These are phyloP conservation scores for Chrysopogon serrulatus DNA, from an alignment of 176 grass and related monocot species.

Conservation along the genomic window DNA sequence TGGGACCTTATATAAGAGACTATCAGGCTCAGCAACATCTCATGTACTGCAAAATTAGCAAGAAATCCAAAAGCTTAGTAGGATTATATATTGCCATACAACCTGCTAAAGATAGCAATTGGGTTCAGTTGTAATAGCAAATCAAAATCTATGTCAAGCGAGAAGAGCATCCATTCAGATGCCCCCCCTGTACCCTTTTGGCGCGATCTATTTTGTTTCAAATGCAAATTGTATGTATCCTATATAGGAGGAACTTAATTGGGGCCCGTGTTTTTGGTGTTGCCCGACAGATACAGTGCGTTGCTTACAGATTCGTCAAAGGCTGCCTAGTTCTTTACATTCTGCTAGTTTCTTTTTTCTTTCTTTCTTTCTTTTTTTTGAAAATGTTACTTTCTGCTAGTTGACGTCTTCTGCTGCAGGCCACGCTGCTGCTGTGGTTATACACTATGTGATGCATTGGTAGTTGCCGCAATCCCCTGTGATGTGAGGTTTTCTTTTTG, in stretches of 20 bases:
- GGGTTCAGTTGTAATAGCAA: conserved; percentile 29
- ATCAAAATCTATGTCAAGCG: conserved; percentile 3
- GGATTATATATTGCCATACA: conserved; percentile 29
- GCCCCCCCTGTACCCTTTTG: background rate
- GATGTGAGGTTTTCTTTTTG: too few relatives aligned
- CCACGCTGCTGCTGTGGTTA: too few relatives aligned
- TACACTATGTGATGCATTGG: too few relatives aligned
- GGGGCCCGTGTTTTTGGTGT: conserved; percentile 6
- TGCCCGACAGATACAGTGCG: background rate
- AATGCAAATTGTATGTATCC: conserved; percentile 4
- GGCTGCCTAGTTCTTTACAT: background rate
- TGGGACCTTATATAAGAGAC: conserved; percentile 2
- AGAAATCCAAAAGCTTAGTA: conserved; percentile 36
- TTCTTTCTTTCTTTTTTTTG: too few relatives aligned
- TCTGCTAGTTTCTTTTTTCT: too few relatives aligned
- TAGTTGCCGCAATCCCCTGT: too few relatives aligned
- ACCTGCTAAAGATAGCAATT: conserved; percentile 26
- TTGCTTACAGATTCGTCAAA: background rate
- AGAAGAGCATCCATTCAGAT: background rate
- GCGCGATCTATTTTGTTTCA: background rate
- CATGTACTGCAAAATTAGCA: conserved; percentile 30
- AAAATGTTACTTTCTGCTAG: background rate
- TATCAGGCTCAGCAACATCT: conserved; percentile 11
- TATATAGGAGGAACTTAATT: background rate
- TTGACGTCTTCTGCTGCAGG: background rate